Evolutionary conservation across 768 basidiomycete genomes (phyloP), one percentile per base, ranked within the genome.

Genomic region (Ramaria sp.): DNA sequence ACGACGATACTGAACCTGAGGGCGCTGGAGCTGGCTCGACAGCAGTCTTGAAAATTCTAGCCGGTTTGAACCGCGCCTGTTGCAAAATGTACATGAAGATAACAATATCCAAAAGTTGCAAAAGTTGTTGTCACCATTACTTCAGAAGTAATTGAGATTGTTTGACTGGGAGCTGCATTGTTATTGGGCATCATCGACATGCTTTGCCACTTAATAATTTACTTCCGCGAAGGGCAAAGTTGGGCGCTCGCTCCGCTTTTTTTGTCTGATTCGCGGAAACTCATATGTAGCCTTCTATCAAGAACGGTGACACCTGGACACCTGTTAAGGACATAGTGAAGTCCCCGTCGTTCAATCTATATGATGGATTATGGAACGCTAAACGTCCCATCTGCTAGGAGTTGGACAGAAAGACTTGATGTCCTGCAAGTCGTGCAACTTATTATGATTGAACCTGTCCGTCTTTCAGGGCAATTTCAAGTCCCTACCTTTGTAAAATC

Each of bases 31-130:
- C 69, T 9, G 77, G 70, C 58, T 92, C 88, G 44, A 91, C 79
- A 36, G 87, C 81, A 48, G 66, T 75, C 62, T 87, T 88, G 75
- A 89, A 91, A 58, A 95, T 85, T 71, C 86, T 91, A 41, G 91
- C 86, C 1, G 91, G 86, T 67, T 91, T 94, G 64, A 92, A 76
- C 61, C 81, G 85, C 58, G 67, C 68, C 88, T 91, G 63, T 39
- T 25, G 30, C 34, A n/a, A 5, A 25, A n/a, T 16, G 20, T 18
- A n/a, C 6, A 16, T 41, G 39, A 41, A 41, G 8, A 41, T 41
- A 16, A 22, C 8, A 7, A 41, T 41, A 41, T 39, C 18, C 5
- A 9, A 9, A 22, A 41, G 13, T 37, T 9, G 5, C 13, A 36
- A 18, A 32, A 32, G 41, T 42, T 25, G 34, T 18, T 51, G 62